Evolutionary conservation across 306 rosid genomes (phyloP).

Genomic region (Luffa acutangula): DNA sequence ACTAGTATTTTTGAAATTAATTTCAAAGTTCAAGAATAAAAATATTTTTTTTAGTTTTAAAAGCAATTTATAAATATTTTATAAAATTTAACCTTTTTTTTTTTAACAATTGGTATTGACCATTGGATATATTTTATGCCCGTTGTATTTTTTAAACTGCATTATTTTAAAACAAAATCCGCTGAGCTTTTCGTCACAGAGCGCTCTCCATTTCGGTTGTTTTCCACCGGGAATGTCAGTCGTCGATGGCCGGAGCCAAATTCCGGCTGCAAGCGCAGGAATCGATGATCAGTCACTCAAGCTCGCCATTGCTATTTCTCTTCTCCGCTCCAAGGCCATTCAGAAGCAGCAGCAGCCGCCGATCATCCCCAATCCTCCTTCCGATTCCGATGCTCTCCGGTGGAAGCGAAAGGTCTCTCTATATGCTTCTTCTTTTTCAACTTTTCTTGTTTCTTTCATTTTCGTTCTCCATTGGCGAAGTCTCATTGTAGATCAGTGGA

Average conservation of each 20-base stretch:
- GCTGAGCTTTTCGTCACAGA: not conserved
- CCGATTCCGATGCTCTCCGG: constrained; percentile 50
- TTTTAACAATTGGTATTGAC: too few species aligned
- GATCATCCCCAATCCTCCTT: constrained; percentile 20
- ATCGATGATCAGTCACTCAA: constrained; percentile 46
- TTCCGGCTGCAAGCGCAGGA: not conserved
- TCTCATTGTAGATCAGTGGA: constrained; percentile 2
- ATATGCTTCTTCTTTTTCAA: not conserved
- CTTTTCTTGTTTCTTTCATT: not conserved
- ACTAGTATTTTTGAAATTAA: too few species aligned
- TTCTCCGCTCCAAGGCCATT: constrained; percentile 52
- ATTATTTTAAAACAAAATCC: too few species aligned
- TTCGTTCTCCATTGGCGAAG: not conserved
- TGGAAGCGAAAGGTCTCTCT: constrained; percentile 83
- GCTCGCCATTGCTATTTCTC: constrained; percentile 68
- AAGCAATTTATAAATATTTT: too few species aligned
- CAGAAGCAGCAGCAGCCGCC: constrained; percentile 12
- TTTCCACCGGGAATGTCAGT: constrained; percentile 28
- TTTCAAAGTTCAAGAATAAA: too few species aligned
- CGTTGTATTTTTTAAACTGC: too few species aligned
- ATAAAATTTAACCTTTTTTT: too few species aligned
- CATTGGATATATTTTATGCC: too few species aligned
- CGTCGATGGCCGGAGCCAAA: constrained; percentile 1
- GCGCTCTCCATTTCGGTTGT: not conserved
- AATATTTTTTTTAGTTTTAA: too few species aligned